phyloP scores from a whole-genome alignment of 352 stramenopile species.

The Pythium pectinolyticum region DNA sequence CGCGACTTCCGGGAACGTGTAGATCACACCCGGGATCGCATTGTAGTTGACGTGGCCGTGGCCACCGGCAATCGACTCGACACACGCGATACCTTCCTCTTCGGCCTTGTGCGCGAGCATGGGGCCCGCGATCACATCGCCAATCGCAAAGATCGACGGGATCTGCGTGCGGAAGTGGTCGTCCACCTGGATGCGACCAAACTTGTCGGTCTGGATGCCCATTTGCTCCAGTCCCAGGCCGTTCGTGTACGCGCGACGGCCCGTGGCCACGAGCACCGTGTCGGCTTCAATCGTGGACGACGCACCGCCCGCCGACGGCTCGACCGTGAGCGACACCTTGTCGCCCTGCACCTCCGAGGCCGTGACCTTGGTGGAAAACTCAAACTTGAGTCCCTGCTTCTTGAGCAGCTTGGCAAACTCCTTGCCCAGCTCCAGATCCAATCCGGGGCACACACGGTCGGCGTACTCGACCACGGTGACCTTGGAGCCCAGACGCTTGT shows the following conservation, averaged over 20 bases:
- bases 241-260: constrained; percentile 95
- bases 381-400: constrained; percentile 99
- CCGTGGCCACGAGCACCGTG: constrained; percentile 83
- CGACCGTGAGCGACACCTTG: constrained; percentile 95
- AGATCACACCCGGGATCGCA: constrained; percentile 98
- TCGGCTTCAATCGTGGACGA: constrained; percentile 68
- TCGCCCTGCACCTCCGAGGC: constrained; percentile 90
- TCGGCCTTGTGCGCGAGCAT: constrained; percentile 99
- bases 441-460: constrained; percentile 91
- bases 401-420: constrained; percentile 97
- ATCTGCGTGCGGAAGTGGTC: constrained; percentile 96
- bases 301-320: constrained; percentile 75
- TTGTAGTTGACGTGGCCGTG: constrained; percentile 99
- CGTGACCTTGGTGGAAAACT: constrained; percentile 97
- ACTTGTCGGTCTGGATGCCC: constrained; percentile 97
- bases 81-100: constrained; percentile 98
- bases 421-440: constrained; percentile 95
- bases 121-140: constrained; percentile 96
- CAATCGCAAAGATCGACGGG: constrained; percentile 95
- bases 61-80: constrained; percentile 96
- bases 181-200: constrained; percentile 97
- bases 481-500: constrained; percentile 92
- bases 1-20: constrained; percentile 97
- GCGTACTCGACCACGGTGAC: constrained; percentile 99
- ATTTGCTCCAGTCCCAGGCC: constrained; percentile 96